A percentile compares a stretch with the other conserved stretches of the same genome.
Evolutionary conservation across 2,329 filamentous ascomycete genomes (phyloP).

Genomic region (Fusarium heterosporum): DNA sequence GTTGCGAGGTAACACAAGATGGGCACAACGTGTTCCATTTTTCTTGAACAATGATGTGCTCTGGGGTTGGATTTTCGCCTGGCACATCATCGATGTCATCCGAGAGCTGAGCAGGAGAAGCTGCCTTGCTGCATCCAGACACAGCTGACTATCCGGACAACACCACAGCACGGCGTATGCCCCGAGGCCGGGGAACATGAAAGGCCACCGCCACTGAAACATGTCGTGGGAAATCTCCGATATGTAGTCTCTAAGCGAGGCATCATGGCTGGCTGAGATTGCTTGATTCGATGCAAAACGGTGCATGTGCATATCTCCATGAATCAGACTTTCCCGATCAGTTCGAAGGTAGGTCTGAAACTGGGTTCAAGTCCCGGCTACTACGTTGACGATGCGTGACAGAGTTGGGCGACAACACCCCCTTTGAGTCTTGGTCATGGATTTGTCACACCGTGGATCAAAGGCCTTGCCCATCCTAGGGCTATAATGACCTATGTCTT

Average conservation of each 20-base stretch:
- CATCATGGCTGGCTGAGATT: constrained; percentile 25
- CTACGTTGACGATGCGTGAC: constrained; percentile 40
- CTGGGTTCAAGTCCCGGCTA: constrained; percentile 36
- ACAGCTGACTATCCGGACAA: constrained; percentile 2
- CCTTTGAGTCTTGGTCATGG: constrained; percentile 42
- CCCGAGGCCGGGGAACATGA: constrained; percentile 20
- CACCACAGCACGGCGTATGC: constrained; percentile 18
- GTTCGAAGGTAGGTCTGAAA: constrained; percentile 35
- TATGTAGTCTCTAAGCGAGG: constrained; percentile 44
- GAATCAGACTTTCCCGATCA: constrained; percentile 37
- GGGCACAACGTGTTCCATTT: constrained; percentile 19
- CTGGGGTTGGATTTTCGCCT: constrained; percentile 26
- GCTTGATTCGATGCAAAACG: constrained; percentile 30
- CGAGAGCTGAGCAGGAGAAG: constrained; percentile 18
- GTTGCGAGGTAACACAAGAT: constrained; percentile 30
- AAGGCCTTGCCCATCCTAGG: constrained; percentile 29
- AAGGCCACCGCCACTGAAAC: constrained; percentile 33
- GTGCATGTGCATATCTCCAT: background rate
- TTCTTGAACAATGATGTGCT: constrained; percentile 19
- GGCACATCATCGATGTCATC: constrained; percentile 24
- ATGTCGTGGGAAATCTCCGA: constrained; percentile 46
- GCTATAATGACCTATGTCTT: constrained; percentile 36
- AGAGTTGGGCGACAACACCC: constrained; percentile 22
- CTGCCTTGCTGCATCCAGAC: constrained; percentile 19
- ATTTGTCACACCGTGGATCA: constrained; percentile 41